Evolutionary conservation across 768 basidiomycete species (phyloP), one percentile per base, ranked within the genome.

Genomic region (Naganishia onofrii): DNA sequence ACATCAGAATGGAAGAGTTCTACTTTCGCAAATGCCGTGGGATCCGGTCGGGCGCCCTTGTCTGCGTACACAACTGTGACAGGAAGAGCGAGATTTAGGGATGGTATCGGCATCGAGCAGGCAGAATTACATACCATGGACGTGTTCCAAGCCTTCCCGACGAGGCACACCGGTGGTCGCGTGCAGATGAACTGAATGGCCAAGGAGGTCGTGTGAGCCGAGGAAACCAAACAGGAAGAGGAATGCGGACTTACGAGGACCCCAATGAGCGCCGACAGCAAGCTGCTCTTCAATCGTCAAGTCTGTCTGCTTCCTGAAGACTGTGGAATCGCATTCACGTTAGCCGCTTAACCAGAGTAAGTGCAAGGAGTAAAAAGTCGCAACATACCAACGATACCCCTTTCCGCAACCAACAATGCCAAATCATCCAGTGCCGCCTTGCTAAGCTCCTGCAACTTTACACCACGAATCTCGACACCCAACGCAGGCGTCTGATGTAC

Each of bases 1-100:
- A 89, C 90, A 79, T 93, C 92, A 2, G 88, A 87, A 81, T 92
- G 90, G 88, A 89, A 91, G 23, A 92, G 84, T 73, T 91, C 91
- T 17, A 87, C 73, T 77, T 89, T 88, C 15, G 89, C 85, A 76
- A 89, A 92, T 7, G 88, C 85, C 36, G 84, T 76, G 7, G 72
- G 72, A 63, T 81, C 80, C 21, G 80, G 80, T 28, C 78, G 72
- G 13, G 79, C 76, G 66, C 78, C 75, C 42, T 74, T 71, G 63
- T 81, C 80, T 31, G 80, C 74, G 70, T 81, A 81, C 32, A 81
- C 78, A 51, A 81, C 77, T 63, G 9, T 19, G 12, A n/a, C 9
- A 3, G 7, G 17, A 8, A 53, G 17, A 53, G 6, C 31, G 55
- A 56, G 6, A 56, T 12, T 32, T 56, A 29, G 23, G 12, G 3